Conservation (phyloP, 73 alveolate species). For the Paramecium tetraurelia region DNA sequence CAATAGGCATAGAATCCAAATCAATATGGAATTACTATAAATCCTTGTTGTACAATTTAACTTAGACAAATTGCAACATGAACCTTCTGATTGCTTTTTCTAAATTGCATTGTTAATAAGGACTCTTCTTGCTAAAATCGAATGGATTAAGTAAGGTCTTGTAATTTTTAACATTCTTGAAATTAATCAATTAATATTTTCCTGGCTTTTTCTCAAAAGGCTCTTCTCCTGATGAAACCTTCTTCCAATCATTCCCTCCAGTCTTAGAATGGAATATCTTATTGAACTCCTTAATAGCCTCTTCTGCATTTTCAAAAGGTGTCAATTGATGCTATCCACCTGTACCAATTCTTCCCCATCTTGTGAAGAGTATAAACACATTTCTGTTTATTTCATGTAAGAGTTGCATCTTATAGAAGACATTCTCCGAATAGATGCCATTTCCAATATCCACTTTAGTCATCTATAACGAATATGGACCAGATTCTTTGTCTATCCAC, state of each 20-base stretch:
- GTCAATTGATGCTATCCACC: slow-evolving; percentile 93
- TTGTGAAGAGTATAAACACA: slow-evolving; percentile 92
- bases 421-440: slow-evolving; percentile 94
- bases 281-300: slow-evolving; percentile 89
- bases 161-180: not conserved
- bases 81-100: not conserved
- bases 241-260: slow-evolving; percentile 34
- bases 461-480: slow-evolving; percentile 89
- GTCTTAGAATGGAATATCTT: slow-evolving; percentile 70
- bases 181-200: not conserved
- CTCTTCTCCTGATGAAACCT: not conserved
- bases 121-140: slow-evolving; percentile 26
- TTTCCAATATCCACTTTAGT: slow-evolving; percentile 95
- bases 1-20: slow-evolving; percentile 9
- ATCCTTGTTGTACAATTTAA: slow-evolving; percentile 19
- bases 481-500: not conserved
- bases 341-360: slow-evolving; percentile 98
- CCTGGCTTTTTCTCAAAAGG: not conserved
- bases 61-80: not conserved
- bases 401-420: slow-evolving; percentile 94
- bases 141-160: not conserved
- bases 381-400: slow-evolving; percentile 91
- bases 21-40: not conserved
- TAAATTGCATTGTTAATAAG: not conserved
- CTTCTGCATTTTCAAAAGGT: slow-evolving; percentile 86